Conservation (phyloP, 2,329 filamentous ascomycete species). For the Botryotinia calthae region DNA sequence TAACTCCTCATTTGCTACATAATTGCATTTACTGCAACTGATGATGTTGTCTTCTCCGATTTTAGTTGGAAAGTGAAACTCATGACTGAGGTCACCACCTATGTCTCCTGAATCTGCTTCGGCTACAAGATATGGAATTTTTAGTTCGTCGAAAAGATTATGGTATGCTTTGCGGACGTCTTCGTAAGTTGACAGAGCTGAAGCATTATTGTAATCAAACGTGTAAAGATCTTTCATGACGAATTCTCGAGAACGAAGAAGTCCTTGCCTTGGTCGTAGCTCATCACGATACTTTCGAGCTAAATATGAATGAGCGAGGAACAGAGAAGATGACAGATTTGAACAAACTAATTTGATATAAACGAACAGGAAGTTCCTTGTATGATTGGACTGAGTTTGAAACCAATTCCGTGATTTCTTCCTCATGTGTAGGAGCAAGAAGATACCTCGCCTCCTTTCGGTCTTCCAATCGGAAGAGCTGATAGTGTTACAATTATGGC, state of each 20-base stretch:
- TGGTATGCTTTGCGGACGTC: slow-evolving; percentile 72
- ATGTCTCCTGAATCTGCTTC: slow-evolving; percentile 95
- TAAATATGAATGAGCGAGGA: slow-evolving; percentile 37
- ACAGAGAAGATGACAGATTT: no score
- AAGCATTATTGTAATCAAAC: slow-evolving; percentile 68
- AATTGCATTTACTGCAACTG: slow-evolving; percentile 69
- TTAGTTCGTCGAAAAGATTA: slow-evolving; percentile 76
- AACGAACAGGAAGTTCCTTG: slow-evolving; percentile 76
- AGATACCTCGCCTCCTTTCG: slow-evolving; percentile 72
- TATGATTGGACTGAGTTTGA: slow-evolving; percentile 73
- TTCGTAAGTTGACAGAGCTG: slow-evolving; percentile 78
- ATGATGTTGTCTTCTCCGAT: slow-evolving; percentile 86
- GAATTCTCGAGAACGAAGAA: slow-evolving; percentile 87
- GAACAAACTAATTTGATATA: slow-evolving; percentile 81
- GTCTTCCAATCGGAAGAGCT: slow-evolving; percentile 80
- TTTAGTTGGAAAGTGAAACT: slow-evolving; percentile 80
- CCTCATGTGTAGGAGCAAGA: slow-evolving; percentile 90
- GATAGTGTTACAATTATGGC: slow-evolving; percentile 22
- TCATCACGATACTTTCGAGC: slow-evolving; percentile 95
- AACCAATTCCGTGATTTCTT: slow-evolving; percentile 87
- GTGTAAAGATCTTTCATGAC: slow-evolving; percentile 98
- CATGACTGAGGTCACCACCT: slow-evolving; percentile 88
- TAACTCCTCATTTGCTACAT: slow-evolving; percentile 87
- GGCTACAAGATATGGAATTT: slow-evolving; percentile 78
- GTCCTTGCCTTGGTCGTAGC: slow-evolving; percentile 78